These are phyloP conservation scores for Hebeloma cylindrosporum DNA, from an alignment of 768 basidiomycete species.

Conservation along the genomic window DNA sequence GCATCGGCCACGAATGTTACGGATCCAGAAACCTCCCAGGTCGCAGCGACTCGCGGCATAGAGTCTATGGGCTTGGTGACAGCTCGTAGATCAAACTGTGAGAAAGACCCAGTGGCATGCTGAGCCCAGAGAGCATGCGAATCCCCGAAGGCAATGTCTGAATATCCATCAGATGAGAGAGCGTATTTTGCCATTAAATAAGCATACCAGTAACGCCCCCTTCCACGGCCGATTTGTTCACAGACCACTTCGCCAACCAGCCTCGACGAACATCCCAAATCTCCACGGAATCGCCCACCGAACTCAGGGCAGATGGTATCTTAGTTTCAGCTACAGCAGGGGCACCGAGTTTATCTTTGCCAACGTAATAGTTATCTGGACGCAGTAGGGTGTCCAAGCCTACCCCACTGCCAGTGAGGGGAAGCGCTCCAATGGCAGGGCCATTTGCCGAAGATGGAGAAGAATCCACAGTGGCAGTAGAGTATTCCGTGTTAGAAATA, in stretches of 20 bases:
- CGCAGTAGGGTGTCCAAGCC: constrained; percentile 29
- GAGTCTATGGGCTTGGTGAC: constrained; percentile 65
- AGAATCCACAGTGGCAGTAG: constrained; percentile 28
- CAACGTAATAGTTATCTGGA: constrained; percentile 6
- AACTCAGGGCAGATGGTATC: constrained; percentile 1
- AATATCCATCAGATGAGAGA: constrained; percentile 1
- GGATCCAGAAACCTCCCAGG: constrained; percentile 68
- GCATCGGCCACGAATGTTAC: constrained; percentile 66
- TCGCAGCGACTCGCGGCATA: constrained; percentile 58
- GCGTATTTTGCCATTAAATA: not conserved
- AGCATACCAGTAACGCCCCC: constrained; percentile 70
- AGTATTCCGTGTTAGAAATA: constrained; percentile 62
- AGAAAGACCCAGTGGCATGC: constrained; percentile 74
- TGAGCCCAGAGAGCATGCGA: constrained; percentile 73
- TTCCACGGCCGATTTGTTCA: constrained; percentile 62
- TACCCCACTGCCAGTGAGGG: constrained; percentile 29
- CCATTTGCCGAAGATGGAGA: constrained; percentile 13
- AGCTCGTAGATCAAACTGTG: constrained; percentile 73
- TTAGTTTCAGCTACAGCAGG: constrained; percentile 23
- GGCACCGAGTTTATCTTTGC: constrained; percentile 18
- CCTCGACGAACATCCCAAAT: constrained; percentile 85
- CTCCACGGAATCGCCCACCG: constrained; percentile 62
- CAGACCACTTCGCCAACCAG: constrained; percentile 82
- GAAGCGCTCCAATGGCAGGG: constrained; percentile 20
- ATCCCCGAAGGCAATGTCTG: constrained; percentile 70